Percentiles rank a stretch among this genome's conserved stretches.
These are phyloP conservation scores for Solanum corneliomulleri DNA, from an alignment of 257 asterid species.

Conservation along the genomic window DNA sequence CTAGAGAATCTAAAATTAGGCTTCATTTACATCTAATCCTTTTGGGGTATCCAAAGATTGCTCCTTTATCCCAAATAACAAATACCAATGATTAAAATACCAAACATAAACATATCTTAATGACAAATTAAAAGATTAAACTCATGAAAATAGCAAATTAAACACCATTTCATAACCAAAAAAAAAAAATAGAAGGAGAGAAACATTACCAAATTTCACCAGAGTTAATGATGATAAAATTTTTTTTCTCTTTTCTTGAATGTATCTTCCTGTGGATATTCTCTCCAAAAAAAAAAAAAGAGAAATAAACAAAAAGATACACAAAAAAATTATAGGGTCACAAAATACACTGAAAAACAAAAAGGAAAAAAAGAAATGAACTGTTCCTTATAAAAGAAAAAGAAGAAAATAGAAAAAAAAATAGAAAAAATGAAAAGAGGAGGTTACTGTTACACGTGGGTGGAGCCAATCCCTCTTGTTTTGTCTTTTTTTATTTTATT, in stretches of 20 bases:
- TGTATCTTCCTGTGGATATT: neutral
- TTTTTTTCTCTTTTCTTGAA: neutral
- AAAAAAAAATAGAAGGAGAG: neutral
- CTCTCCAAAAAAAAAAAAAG: neutral
- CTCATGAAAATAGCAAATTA: neutral
- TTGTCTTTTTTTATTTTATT: too few relatives aligned
- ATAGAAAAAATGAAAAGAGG: neutral
- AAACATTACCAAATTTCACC: neutral
- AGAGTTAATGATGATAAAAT: neutral
- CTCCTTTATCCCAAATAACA: neutral
- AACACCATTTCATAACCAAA: neutral
- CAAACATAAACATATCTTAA: neutral
- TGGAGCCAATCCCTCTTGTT: neutral
- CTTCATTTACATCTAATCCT: neutral
- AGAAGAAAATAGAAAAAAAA: neutral
- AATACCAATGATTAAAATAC: neutral
- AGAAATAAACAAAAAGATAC: neutral
- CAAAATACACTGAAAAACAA: neutral
- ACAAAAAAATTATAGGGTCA: neutral
- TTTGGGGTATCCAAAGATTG: neutral
- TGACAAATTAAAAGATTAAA: neutral
- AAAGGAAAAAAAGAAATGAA: neutral
- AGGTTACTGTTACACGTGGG: neutral
- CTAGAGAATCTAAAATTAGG: neutral
- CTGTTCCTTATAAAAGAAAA: neutral